Percentiles rank a stretch among this genome's conserved stretches.
phyloP scores from a whole-genome alignment of 768 basidiomycete genomes.

The Podaxis sp. region DNA sequence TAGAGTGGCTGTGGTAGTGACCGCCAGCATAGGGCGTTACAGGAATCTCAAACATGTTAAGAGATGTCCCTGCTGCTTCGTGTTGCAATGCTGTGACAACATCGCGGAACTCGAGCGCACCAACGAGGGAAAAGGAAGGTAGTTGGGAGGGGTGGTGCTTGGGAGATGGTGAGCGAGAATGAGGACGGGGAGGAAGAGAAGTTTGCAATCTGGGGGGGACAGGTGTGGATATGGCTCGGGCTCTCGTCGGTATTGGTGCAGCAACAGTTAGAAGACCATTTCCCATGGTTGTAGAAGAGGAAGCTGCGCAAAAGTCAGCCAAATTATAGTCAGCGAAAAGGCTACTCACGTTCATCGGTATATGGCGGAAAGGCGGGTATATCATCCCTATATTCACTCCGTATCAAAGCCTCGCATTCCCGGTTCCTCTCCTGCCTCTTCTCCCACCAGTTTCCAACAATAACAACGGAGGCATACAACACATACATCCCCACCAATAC shows the following conservation, averaged over 20 bases:
- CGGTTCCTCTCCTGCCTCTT: constrained; percentile 45
- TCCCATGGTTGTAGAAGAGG: constrained; percentile 13
- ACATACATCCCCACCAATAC: constrained; percentile 70
- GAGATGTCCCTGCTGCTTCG: constrained; percentile 55
- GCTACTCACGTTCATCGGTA: constrained; percentile 53
- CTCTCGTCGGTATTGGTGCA: constrained; percentile 29
- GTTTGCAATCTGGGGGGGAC: constrained; percentile 32
- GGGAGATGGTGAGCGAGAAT: constrained; percentile 50
- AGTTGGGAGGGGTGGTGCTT: constrained; percentile 43
- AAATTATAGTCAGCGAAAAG: not conserved
- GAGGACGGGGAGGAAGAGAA: constrained; percentile 33
- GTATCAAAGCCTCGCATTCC: constrained; percentile 44
- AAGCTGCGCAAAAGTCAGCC: constrained; percentile 12
- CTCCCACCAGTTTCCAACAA: constrained; percentile 75
- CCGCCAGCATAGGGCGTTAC: constrained; percentile 71
- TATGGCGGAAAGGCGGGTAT: constrained; percentile 43
- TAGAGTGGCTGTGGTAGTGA: constrained; percentile 52
- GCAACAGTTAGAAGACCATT: constrained; percentile 23
- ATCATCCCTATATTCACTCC: constrained; percentile 55
- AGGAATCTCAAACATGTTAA: constrained; percentile 63
- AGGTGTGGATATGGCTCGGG: constrained; percentile 37
- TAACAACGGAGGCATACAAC: constrained; percentile 72
- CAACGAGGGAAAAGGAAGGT: constrained; percentile 87
- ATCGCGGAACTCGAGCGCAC: constrained; percentile 93
- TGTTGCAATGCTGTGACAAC: constrained; percentile 77